Evolutionary conservation across 148 eudicot genomes (phyloP), one percentile per base, ranked within the genome.

Genomic region (Rhododendron ovatum): DNA sequence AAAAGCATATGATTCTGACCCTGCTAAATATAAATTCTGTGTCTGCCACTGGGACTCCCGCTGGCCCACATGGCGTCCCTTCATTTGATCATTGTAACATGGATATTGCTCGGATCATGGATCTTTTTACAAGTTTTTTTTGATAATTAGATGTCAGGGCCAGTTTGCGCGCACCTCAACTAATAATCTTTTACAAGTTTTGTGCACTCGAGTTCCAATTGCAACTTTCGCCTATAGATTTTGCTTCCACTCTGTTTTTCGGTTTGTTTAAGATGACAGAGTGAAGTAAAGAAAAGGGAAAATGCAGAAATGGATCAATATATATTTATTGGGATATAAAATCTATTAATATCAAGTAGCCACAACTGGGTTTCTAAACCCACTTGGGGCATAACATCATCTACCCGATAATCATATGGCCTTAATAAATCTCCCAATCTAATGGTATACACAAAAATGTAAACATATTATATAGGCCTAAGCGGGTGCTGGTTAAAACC

Each of bases 401-500:
- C 69, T 6, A 45, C 43, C 13, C 65, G 75, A 83, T 43, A 28
- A 45, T 63, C 39, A 63, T 57, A 39, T 26, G 39, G 57, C 77
- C 57, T 17, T 82, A 43, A 26, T 82, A 43, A 43, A 41, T 13
- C 75, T 39, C 28, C 50, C 85, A 83, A 43, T 55, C 37, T 3
- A 4, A 37, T 15, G 24, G 57, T 24, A 59, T 35, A 45, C 63
- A 85, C 18, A 17, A 41, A 85, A 55, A 77, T 78, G 20, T 59
- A 53, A 24, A 2, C 33, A 53, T 82, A 48, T 35, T 81, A 61
- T 77, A 67, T 63, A 45, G 84, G 87, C 85, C 86, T 82, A 87
- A 80, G 92, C 92, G 92, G 92, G 92, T 89, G 92, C 86, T 59
- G 86, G 69, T 76, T 78, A 83, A 80, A 50, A 53, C 41, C 65